phyloP scores from a whole-genome alignment of 345 rosid species.

The Acer negundo region DNA sequence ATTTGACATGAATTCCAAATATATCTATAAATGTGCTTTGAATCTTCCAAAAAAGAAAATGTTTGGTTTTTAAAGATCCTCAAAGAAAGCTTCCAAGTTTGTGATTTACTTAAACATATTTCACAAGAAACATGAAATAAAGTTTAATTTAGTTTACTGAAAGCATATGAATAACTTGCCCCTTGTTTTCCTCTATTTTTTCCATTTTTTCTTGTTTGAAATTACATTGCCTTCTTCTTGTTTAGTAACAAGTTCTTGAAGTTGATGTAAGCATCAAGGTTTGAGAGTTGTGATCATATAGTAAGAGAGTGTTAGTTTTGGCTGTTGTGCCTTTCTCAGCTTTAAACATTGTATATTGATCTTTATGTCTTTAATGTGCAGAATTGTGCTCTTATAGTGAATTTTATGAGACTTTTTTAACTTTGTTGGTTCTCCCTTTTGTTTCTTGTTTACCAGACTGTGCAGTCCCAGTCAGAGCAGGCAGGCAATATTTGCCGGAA shows the following conservation, averaged over 20 bases:
- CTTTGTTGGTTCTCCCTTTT: background rate
- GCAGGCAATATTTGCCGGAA: constrained; percentile 29
- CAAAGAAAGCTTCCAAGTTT: background rate
- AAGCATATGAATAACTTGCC: background rate
- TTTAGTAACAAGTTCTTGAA: too few relatives aligned
- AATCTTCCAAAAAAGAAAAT: background rate
- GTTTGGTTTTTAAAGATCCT: background rate
- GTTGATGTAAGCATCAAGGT: too few relatives aligned
- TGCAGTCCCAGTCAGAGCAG: constrained; percentile 35
- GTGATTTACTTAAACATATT: background rate
- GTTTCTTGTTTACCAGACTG: constrained; percentile 29
- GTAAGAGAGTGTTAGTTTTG: background rate
- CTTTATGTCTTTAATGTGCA: background rate
- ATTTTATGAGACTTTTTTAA: background rate
- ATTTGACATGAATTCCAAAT: background rate
- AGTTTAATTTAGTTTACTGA: background rate
- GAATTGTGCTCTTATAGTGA: background rate
- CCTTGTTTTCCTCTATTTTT: background rate
- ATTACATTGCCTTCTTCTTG: background rate
- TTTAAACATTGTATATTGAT: background rate
- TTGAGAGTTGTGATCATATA: background rate
- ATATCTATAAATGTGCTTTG: background rate
- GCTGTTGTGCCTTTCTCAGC: background rate
- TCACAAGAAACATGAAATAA: background rate
- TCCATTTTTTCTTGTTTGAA: background rate